A percentile compares a stretch with the other conserved stretches of the same genome.
Conservation (phyloP, 2,329 filamentous ascomycete genomes). For the Cordyceps javanica region DNA sequence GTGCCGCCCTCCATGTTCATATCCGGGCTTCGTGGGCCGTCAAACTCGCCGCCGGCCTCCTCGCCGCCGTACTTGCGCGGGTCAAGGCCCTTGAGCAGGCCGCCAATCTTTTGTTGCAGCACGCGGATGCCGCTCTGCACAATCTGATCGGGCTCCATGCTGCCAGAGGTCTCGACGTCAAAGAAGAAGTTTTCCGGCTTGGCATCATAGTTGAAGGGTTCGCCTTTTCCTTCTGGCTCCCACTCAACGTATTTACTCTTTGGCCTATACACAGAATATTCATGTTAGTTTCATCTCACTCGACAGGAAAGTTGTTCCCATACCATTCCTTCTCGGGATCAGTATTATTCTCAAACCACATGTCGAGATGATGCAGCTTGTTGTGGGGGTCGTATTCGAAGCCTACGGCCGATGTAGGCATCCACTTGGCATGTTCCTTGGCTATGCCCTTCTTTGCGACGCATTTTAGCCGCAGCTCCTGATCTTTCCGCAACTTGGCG, state of each 20-base stretch:
- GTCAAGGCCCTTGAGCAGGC: slow-evolving; percentile 58
- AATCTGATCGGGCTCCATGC: slow-evolving; percentile 82
- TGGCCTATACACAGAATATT: slow-evolving; percentile 51
- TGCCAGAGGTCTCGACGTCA: slow-evolving; percentile 84
- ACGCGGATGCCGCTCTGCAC: slow-evolving; percentile 83
- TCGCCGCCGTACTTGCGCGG: slow-evolving; percentile 44
- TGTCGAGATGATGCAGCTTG: slow-evolving; percentile 83
- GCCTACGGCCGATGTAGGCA: slow-evolving; percentile 81
- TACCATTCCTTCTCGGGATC: slow-evolving; percentile 81
- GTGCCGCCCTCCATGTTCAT: slow-evolving; percentile 52
- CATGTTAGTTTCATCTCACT: neutral
- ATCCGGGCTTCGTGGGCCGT: slow-evolving; percentile 61
- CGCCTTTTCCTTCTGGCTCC: slow-evolving; percentile 72
- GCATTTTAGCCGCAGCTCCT: slow-evolving; percentile 85
- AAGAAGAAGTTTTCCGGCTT: slow-evolving; percentile 83
- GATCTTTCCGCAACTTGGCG: slow-evolving; percentile 80
- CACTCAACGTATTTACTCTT: slow-evolving; percentile 72
- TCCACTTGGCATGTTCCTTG: slow-evolving; percentile 99
- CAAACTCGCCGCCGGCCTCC: slow-evolving; percentile 49
- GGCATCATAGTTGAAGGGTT: slow-evolving; percentile 87
- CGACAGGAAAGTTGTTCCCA: neutral
- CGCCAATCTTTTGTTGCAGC: slow-evolving; percentile 83
- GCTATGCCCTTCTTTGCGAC: slow-evolving; percentile 98
- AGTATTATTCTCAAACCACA: slow-evolving; percentile 79
- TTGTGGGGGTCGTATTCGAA: slow-evolving; percentile 99